Evolutionary conservation across 2,329 filamentous ascomycete genomes (phyloP).

Genomic region (Hypoxylon sp.): DNA sequence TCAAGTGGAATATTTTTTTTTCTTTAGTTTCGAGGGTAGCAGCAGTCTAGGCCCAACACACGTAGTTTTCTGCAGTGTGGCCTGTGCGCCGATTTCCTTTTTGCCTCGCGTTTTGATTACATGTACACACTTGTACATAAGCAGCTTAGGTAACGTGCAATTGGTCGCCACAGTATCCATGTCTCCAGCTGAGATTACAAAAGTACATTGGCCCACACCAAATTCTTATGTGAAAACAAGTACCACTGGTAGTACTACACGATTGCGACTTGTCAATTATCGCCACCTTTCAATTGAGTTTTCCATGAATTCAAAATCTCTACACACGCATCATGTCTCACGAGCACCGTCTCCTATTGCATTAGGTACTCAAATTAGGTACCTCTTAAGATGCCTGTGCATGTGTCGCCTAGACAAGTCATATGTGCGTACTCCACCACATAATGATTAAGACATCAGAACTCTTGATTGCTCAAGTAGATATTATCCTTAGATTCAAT

Average conservation of each 20-base stretch:
- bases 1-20: constrained; percentile 48
- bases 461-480: not conserved
- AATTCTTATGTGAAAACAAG: not conserved
- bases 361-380: not conserved
- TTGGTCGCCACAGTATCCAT: not conserved
- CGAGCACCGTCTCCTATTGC: not conserved
- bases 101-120: constrained; percentile 22
- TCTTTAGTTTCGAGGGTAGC: constrained; percentile 44
- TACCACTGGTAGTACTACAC: not conserved
- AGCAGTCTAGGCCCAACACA: constrained; percentile 43
- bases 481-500: not conserved
- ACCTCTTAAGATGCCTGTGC: no score
- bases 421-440: no score
- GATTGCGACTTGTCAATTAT: not conserved
- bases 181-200: not conserved
- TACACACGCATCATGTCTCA: not conserved
- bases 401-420: no score
- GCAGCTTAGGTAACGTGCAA: not conserved
- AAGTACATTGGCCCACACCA: not conserved
- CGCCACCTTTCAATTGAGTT: no score
- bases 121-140: not conserved
- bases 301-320: no score
- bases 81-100: constrained; percentile 29
- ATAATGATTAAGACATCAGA: no score
- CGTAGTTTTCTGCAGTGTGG: constrained; percentile 21